Percentiles rank a stretch among this genome's conserved stretches.
phyloP scores from a whole-genome alignment of 768 basidiomycete species.

The Agrocybe chaxingu region DNA sequence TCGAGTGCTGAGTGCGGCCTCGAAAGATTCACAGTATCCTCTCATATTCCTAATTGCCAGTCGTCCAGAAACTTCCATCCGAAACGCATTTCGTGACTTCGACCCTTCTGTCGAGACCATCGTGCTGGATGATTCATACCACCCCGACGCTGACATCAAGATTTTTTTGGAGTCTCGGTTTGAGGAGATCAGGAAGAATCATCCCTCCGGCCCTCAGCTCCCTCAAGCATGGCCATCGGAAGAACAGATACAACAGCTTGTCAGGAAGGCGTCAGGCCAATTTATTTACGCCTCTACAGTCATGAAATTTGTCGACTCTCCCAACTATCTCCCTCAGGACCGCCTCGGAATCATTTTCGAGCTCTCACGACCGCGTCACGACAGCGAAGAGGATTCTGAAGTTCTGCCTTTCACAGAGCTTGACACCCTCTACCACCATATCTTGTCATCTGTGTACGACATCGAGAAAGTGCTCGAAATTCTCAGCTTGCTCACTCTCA shows the following conservation, averaged over 20 bases:
- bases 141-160: conserved; percentile 2
- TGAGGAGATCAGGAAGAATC: not conserved
- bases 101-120: not conserved
- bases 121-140: conserved; percentile 3
- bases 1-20: not conserved
- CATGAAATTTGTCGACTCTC: conserved; percentile 18
- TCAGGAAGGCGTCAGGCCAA: conserved; percentile 17
- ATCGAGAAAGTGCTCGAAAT: not conserved
- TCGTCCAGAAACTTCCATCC: conserved; percentile 7
- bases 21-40: not conserved
- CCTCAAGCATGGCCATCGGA: conserved; percentile 16
- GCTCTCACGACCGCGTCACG: not conserved
- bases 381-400: not conserved
- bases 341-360: conserved; percentile 13
- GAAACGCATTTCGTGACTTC: conserved; percentile 2
- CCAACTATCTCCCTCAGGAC: conserved; percentile 8
- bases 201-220: not conserved
- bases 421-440: conserved; percentile 12
- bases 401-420: conserved; percentile 10
- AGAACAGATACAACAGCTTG: conserved; percentile 9
- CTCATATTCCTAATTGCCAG: conserved; percentile 10
- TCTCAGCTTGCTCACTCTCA: not conserved
- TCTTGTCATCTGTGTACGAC: conserved; percentile 4
- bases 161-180: conserved; percentile 1
- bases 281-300: conserved; percentile 23